Base-by-base conservation (phyloP, 2,329 filamentous ascomycete genomes). In the Neonectria coccinea region DNA sequence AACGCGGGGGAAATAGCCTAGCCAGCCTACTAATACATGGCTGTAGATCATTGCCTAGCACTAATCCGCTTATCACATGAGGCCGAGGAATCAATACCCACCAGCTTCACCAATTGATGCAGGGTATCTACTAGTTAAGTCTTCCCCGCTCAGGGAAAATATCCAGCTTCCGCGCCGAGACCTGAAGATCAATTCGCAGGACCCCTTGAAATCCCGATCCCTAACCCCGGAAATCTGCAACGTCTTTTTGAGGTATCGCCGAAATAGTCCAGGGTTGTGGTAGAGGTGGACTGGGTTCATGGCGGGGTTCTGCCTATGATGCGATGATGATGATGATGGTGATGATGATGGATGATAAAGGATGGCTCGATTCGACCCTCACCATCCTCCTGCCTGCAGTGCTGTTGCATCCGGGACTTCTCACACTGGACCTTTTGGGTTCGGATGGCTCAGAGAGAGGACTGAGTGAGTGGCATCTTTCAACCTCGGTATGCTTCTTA, bases 251-350 rank as follows among this genome's bases (percentile, higher is more conserved):
- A 20, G 20, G 27, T 25, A 16, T 33, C 22, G 27, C 47, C 27
- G 47, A 33, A 39, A 11, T 20, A 8, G 39, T 6, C n/a, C 39
- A 42, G 39, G 39, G 39, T 42, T n/a, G 39, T 11, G 39, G 39
- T 42, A 10, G n/a, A n/a, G 39, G 39, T 20, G 39, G 39, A 16
- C n/a, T 20, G 39, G 39, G 39, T 41, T 41, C n/a, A n/a, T 41
- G n/a, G n/a, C 36, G 36, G 39, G 8, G 9, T 11, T 39, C 14
- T 39, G 33, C 45, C 2, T 58, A 51, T 58, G 56, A 58, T 58
- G 56, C 45, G 44, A 44, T 44, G 31, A 51, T 58, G 45, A 58
- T 58, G 56, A 42, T 42, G 3, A 20, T 42, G 39, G 16, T 39
- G 44, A 44, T 44, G 31, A 51, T 50, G 29, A 50, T 57, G 31